A percentile compares a stretch with the other conserved stretches of the same genome.
Evolutionary conservation across 768 basidiomycete genomes (phyloP).

Genomic region (Xerocomus potaroensis): DNA sequence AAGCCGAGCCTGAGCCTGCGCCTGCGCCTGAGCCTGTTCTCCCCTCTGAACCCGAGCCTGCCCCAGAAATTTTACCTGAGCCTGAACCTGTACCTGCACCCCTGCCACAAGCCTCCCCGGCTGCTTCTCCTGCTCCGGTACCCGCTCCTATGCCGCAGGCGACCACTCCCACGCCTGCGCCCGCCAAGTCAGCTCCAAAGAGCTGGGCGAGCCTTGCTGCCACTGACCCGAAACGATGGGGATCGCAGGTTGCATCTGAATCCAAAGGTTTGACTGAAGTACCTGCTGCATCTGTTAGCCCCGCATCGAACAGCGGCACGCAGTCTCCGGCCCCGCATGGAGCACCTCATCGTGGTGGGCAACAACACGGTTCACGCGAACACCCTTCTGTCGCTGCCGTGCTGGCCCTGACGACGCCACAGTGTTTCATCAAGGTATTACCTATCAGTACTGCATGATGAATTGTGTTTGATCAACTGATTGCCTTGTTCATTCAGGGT

Average conservation of each 20-base stretch:
- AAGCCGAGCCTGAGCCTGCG: conserved; percentile 34
- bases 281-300: conserved; percentile 35
- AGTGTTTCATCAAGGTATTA: conserved; percentile 89
- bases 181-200: conserved; percentile 53
- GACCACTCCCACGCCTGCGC: conserved; percentile 29
- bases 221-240: conserved; percentile 79
- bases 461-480: conserved; percentile 5
- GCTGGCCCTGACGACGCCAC: conserved; percentile 57
- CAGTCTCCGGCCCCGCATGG: conserved; percentile 31
- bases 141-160: conserved; percentile 26
- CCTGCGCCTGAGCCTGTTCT: conserved; percentile 22
- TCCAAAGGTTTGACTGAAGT: conserved; percentile 73
- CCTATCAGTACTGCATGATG: not conserved
- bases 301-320: conserved; percentile 40
- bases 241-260: conserved; percentile 72
- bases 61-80: conserved; percentile 23
- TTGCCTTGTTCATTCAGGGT: conserved; percentile 40
- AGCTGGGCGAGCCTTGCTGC: conserved; percentile 94
- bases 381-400: conserved; percentile 52
- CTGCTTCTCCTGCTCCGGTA: conserved; percentile 28
- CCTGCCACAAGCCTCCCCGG: conserved; percentile 8
- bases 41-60: conserved; percentile 24
- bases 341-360: conserved; percentile 31
- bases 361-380: conserved; percentile 38
- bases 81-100: conserved; percentile 25